phyloP scores from a whole-genome alignment of 371 early-diverging fungal species.

The Lichtheimia ornata region DNA sequence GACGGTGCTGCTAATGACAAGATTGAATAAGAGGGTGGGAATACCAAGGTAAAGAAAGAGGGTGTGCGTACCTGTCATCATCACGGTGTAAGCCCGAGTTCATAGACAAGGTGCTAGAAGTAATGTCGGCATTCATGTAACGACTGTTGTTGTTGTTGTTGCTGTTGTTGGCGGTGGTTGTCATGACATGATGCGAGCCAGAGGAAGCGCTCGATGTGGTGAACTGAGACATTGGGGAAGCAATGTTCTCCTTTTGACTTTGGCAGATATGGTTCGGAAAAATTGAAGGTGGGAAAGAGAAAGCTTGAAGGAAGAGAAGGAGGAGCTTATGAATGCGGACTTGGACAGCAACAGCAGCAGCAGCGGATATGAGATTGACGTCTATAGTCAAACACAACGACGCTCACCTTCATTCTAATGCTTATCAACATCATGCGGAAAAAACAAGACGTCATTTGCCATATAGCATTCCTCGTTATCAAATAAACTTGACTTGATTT shows the following conservation, averaged over 20 bases:
- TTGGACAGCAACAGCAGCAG: conserved; percentile 1
- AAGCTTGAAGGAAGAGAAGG: neutral
- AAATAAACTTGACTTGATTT: neutral
- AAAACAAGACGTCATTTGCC: no score
- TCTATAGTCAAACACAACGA: neutral
- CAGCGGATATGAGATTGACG: conserved; percentile 1
- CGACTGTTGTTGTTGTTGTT: neutral
- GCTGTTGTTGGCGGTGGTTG: neutral
- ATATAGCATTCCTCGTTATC: neutral
- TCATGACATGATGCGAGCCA: conserved; percentile 7
- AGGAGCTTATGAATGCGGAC: neutral
- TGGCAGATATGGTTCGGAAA: neutral
- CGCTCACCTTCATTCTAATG: no score
- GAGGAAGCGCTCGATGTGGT: conserved; percentile 15
- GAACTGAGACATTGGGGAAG: conserved; percentile 12
- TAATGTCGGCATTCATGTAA: conserved; percentile 1
- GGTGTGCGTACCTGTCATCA: conserved; percentile 15
- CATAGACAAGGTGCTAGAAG: conserved; percentile 8
- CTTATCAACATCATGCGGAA: no score
- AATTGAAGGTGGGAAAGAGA: neutral
- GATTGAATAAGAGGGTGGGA: neutral
- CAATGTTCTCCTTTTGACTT: no score
- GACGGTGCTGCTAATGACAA: conserved; percentile 5
- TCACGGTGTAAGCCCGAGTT: conserved; percentile 11
- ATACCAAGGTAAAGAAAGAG: neutral